Percentiles rank a stretch among this genome's conserved stretches.
Conservation (phyloP, 2,329 filamentous ascomycete species). For the Huntiella savannae region DNA sequence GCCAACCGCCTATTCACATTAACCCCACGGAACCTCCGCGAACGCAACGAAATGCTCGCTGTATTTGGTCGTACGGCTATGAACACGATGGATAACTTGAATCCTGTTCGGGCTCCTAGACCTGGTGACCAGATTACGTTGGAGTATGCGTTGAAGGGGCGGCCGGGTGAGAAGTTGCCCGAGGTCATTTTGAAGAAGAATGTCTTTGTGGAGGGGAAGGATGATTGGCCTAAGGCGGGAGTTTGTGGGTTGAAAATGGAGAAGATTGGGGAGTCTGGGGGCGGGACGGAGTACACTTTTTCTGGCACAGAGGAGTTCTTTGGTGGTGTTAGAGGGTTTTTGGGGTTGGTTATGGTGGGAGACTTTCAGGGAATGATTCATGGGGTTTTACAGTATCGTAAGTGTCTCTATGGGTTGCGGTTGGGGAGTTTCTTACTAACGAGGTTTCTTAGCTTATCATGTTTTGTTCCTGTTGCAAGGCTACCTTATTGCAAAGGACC, state of each 20-base stretch:
- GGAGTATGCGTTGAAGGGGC: slow-evolving; percentile 33
- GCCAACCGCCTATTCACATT: slow-evolving; percentile 22
- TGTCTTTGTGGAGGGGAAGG: slow-evolving; percentile 68
- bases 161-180: slow-evolving; percentile 43
- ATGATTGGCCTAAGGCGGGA: slow-evolving; percentile 65
- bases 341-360: slow-evolving; percentile 56
- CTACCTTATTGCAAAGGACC: slow-evolving; percentile 72
- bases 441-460: slow-evolving; percentile 46
- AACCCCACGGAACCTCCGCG: slow-evolving; percentile 56
- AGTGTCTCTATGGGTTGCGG: slow-evolving; percentile 13
- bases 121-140: slow-evolving; percentile 33
- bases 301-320: slow-evolving; percentile 59
- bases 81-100: slow-evolving; percentile 31
- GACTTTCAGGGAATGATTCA: slow-evolving; percentile 68
- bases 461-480: slow-evolving; percentile 87
- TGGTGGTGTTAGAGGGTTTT: slow-evolving; percentile 56
- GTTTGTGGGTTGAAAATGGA: slow-evolving; percentile 75
- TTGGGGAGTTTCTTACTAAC: slow-evolving; percentile 32
- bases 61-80: slow-evolving; percentile 39
- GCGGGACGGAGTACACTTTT: slow-evolving; percentile 53
- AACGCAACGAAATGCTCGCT: slow-evolving; percentile 71
- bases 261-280: slow-evolving; percentile 26
- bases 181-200: slow-evolving; percentile 59
- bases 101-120: slow-evolving; percentile 20
- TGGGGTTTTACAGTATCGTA: slow-evolving; percentile 33